Evolutionary conservation across 2,329 filamentous ascomycete genomes (phyloP).

Genomic region (Trichoderma citrinoviride): DNA sequence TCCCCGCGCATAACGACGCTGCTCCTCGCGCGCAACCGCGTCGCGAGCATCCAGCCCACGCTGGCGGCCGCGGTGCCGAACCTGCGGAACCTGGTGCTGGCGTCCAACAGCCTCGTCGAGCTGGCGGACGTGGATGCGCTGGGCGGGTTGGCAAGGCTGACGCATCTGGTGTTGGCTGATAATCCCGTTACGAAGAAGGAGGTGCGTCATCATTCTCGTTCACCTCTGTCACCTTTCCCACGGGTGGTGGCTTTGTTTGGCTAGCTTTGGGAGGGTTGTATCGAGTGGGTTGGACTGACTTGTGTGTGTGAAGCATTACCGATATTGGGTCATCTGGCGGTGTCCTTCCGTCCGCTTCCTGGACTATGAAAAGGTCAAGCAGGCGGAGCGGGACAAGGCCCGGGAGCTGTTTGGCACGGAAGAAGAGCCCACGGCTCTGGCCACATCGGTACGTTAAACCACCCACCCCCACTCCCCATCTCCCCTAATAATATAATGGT

Average conservation of each 20-base stretch:
- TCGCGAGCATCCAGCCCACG: constrained; percentile 74
- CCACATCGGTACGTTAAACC: constrained; percentile 57
- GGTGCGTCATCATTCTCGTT: too few relatives aligned
- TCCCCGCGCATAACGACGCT: constrained; percentile 85
- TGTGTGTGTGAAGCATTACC: constrained; percentile 69
- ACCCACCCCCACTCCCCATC: neutral
- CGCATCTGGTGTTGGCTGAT: constrained; percentile 76
- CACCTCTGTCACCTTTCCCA: too few relatives aligned
- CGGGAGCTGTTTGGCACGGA: constrained; percentile 78
- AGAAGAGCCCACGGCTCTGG: constrained; percentile 75
- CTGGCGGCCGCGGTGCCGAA: constrained; percentile 76
- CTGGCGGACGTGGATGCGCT: constrained; percentile 86
- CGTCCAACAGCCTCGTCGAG: constrained; percentile 78
- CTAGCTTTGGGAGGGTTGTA: constrained; percentile 14
- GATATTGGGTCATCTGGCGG: constrained; percentile 86
- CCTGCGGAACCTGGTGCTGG: constrained; percentile 76
- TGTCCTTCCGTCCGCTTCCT: constrained; percentile 84
- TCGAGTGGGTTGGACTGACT: neutral
- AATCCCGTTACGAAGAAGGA: constrained; percentile 93
- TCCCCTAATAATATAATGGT: too few relatives aligned
- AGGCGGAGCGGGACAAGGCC: constrained; percentile 74
- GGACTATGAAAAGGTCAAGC: constrained; percentile 88
- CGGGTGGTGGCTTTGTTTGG: neutral
- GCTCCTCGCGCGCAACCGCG: constrained; percentile 84
- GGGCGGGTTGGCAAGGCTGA: constrained; percentile 64